Evolutionary conservation across 495 filamentous ascomycete genomes (phyloP).

Genomic region (Podospora sp.): DNA sequence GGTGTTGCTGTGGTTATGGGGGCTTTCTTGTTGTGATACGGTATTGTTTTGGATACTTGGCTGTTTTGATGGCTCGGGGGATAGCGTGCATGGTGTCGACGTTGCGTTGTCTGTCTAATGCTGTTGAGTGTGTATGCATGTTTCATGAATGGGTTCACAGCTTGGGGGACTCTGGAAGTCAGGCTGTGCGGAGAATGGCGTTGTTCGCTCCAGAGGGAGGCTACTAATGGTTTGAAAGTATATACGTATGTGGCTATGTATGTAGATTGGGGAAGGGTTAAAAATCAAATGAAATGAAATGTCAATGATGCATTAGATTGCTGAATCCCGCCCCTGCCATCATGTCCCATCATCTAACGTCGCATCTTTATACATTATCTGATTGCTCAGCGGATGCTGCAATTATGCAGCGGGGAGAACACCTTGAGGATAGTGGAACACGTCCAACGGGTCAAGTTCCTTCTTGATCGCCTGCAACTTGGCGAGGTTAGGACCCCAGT

Average conservation of each 20-base stretch:
- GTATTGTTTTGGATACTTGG: not conserved
- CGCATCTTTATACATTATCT: not conserved
- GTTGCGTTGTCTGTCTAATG: not conserved
- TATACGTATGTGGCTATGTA: not conserved
- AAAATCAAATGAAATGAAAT: not conserved
- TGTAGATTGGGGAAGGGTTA: not conserved
- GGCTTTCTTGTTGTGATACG: not conserved
- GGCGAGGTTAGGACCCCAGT: conserved; percentile 60
- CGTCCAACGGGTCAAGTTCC: conserved; percentile 55
- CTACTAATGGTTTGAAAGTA: not conserved
- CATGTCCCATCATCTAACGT: not conserved
- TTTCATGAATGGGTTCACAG: not conserved
- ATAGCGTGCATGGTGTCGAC: not conserved
- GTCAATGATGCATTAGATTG: not conserved
- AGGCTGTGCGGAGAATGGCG: not conserved
- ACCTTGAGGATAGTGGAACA: conserved; percentile 61
- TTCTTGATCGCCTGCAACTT: conserved; percentile 59
- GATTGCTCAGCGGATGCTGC: not conserved
- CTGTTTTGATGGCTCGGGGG: not conserved
- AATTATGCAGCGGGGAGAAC: conserved; percentile 23
- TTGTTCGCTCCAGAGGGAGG: no score
- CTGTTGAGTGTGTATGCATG: not conserved
- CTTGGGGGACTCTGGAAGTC: not conserved
- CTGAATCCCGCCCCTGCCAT: not conserved
- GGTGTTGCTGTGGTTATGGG: not conserved